Conservation (phyloP, 441 rosid species). For the Monsonia emarginata region DNA sequence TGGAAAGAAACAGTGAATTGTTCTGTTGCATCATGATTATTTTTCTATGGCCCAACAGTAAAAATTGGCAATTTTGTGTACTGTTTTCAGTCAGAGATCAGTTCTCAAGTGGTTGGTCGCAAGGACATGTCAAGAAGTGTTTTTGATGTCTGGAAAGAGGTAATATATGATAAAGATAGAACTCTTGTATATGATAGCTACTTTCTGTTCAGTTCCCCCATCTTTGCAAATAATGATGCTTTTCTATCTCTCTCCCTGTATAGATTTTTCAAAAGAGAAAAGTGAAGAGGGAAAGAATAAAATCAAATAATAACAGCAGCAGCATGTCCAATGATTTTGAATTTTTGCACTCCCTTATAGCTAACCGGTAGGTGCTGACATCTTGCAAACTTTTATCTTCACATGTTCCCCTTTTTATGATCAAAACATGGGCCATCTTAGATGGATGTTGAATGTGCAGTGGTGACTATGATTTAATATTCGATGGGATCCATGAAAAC, state of each 20-base stretch:
- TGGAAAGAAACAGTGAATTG: neutral
- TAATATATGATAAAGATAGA: conserved; percentile 19
- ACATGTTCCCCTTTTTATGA: conserved; percentile 11
- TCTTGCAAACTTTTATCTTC: conserved; percentile 6
- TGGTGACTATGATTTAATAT: conserved; percentile 79
- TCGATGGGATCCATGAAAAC: conserved; percentile 87
- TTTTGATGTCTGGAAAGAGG: conserved; percentile 99
- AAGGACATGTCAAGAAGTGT: conserved; percentile 79
- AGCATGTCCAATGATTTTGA: conserved; percentile 43
- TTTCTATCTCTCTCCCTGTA: conserved; percentile 3
- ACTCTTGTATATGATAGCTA: conserved; percentile 11
- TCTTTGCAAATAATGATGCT: conserved; percentile 16
- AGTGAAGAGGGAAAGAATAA: conserved; percentile 41
- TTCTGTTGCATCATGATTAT: neutral
- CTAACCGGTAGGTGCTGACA: conserved; percentile 50
- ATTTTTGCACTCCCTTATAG: conserved; percentile 53
- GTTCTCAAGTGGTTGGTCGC: conserved; percentile 84
- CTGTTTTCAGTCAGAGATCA: conserved; percentile 57
- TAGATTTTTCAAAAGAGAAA: conserved; percentile 84
- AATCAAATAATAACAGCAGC: conserved; percentile 23
- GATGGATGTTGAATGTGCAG: conserved; percentile 42
- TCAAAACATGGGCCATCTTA: conserved; percentile 17
- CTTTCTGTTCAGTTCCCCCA: conserved; percentile 18
- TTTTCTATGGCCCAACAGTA: too few species aligned
- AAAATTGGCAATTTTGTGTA: conserved; percentile 13